Base-by-base conservation (phyloP, 441 rosid genomes). In the Pelargonium citronellum region DNA sequence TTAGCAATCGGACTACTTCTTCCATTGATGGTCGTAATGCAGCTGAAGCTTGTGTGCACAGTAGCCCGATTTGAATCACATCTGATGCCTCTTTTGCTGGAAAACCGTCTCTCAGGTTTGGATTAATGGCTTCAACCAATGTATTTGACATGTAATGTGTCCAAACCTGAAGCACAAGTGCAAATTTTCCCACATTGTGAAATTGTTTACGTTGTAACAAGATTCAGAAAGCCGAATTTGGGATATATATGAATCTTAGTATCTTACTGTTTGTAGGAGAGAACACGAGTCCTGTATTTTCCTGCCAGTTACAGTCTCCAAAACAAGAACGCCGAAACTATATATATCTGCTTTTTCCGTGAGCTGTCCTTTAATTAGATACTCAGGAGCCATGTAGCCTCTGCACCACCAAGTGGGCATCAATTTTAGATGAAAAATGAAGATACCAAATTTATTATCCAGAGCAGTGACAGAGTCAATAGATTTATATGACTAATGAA, bases 371-470 rank as follows among this genome's bases (percentile, higher is more conserved):
- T 78, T 77, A 57, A 89, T 81, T 0, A 88, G 88, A 79, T 90
- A 90, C 46, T 90, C 94, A 2, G 91, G 96, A 73, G 96, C 96
- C 83, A 91, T 82, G 69, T 91, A 91, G 60, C 94, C 95, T 20
- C 92, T 86, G 74, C 43, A 75, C 49, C 66, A 67, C 57, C 57
- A 49, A 49, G 57, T n/a, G n/a, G 16, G n/a, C 57, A n/a, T 49
- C 13, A n/a, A 49, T 49, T 49, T 2, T 11, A 49, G 57, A 4
- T 11, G 5, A n/a, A 13, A 11, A 37, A 37, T 37, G 41, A 37
- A 37, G 41, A 37, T 8, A 37, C 41, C 1, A 37, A 37, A 37
- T 37, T 37, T 5, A 6, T 37, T 37, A 34, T 5, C 41, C 6
- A 37, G 41, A 5, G 41, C 7, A 37, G 41, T 5, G 41, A 30